These are phyloP conservation scores for Coccomyxa sp. DNA, from an alignment of 139 green algal genomes.

Conservation along the genomic window DNA sequence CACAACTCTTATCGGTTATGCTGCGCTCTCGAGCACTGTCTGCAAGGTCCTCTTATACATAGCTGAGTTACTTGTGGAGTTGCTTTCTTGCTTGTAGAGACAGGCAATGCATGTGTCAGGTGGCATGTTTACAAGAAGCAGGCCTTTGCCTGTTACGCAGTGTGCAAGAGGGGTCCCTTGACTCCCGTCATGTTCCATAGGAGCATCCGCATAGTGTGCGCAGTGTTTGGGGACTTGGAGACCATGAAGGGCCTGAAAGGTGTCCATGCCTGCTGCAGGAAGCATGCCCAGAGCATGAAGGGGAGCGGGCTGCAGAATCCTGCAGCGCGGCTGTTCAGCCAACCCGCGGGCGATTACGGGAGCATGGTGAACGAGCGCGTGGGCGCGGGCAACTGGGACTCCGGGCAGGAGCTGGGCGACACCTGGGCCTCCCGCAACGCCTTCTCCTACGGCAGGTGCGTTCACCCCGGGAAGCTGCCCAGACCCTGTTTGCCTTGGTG, in stretches of 20 bases:
- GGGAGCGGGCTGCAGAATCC: slow-evolving; percentile 61
- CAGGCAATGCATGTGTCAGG: too few relatives aligned
- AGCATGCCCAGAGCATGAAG: slow-evolving; percentile 77
- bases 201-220: not conserved
- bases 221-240: not conserved
- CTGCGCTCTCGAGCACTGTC: too few relatives aligned
- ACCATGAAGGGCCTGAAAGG: not conserved
- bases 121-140: too few relatives aligned
- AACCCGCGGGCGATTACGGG: slow-evolving; percentile 93
- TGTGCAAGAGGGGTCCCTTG: too few relatives aligned
- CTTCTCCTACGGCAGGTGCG: slow-evolving; percentile 84
- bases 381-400: slow-evolving; percentile 71
- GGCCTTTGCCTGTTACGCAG: too few relatives aligned
- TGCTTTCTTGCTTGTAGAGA: too few relatives aligned
- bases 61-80: too few relatives aligned
- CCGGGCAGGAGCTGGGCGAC: slow-evolving; percentile 85
- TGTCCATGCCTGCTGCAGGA: slow-evolving; percentile 29
- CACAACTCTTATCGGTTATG: too few relatives aligned
- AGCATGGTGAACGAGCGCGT: slow-evolving; percentile 99
- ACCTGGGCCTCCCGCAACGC: slow-evolving; percentile 94
- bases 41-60: too few relatives aligned
- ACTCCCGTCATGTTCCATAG: too few relatives aligned
- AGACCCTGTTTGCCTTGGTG: too few relatives aligned
- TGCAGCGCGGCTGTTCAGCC: slow-evolving; percentile 86
- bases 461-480: too few relatives aligned